phyloP scores from a whole-genome alignment of 2,329 filamentous ascomycete genomes.

The Pseudopyricularia cyperi region DNA sequence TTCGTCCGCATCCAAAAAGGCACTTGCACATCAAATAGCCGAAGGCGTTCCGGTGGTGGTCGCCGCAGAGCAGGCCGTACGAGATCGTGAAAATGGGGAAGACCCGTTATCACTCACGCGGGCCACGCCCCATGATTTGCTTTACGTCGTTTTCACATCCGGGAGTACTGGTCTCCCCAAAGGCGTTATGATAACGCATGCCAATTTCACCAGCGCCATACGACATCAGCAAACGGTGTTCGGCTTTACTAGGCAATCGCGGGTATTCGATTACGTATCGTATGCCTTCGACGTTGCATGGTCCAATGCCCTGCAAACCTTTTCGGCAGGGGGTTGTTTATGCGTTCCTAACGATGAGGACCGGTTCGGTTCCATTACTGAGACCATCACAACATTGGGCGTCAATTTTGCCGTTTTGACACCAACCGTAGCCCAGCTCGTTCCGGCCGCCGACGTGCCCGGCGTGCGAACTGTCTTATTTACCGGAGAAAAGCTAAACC shows the following conservation, averaged over 20 bases:
- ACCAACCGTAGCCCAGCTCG: neutral
- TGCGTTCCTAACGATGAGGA: neutral
- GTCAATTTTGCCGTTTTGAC: neutral
- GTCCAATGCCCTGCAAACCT: conserved; percentile 19
- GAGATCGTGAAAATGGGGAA: too few species aligned
- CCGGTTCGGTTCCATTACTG: neutral
- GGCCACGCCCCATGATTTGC: neutral
- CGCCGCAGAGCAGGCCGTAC: neutral
- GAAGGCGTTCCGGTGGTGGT: neutral
- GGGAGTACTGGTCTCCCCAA: conserved; percentile 47
- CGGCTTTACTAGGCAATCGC: neutral
- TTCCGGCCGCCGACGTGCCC: neutral
- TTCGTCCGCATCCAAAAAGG: neutral
- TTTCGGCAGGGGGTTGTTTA: conserved; percentile 18
- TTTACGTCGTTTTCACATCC: conserved; percentile 40
- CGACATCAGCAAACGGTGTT: too few species aligned
- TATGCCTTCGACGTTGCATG: neutral
- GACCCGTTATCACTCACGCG: neutral
- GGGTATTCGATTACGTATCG: neutral
- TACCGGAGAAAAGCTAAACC: neutral
- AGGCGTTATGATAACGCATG: conserved; percentile 15
- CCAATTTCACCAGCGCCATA: neutral
- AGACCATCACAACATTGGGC: neutral
- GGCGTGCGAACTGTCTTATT: neutral
- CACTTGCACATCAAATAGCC: too few species aligned